Evolutionary conservation across 2,329 filamentous ascomycete genomes (phyloP), one percentile per base, ranked within the genome.

Genomic region (Fusarium pseudoanthophilum): DNA sequence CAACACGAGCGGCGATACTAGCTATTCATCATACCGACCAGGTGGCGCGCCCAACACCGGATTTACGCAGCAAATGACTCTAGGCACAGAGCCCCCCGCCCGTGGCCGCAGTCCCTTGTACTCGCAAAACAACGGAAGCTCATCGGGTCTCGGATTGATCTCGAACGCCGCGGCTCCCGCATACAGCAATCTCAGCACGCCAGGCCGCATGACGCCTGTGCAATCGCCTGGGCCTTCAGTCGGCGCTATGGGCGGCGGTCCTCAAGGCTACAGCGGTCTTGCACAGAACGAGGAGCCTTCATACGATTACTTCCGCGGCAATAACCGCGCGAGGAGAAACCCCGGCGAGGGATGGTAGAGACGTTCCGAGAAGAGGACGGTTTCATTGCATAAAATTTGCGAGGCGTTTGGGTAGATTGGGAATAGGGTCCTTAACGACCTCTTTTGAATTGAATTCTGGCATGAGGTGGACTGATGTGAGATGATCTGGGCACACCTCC

Each of bases 221-320:
- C 70, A 73, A 20, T 75, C 75, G 36, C 81, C 84, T 5, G 84
- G 85, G 6, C 83, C 85, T 2, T 85, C 85, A 16, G 75, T 81
- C 9, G 87, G 88, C 16, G 87, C 88, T 68, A 79, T 90, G 24
- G 89, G 88, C 24, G 88, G 88, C 60, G 89, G 89, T 5, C 87
- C 88, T 2, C 82, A 85, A 57, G 89, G 90, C 0, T 92, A 92
- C 78, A 90, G 88, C 20, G 86, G 86, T 32, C 79, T 92, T 60
- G 86, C 89, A 1, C 89, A 91, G 77, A 80, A 82, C 45, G 88
- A 90, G 62, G 63, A 76, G 78, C 66, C 60, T 73, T 83, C 85
- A 67, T 90, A 90, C 72, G 88, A 90, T 77, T 90, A 90, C 73
- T 90, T 90, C 79, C 84, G 88, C 34, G 82, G 84, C 8, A 82